Evolutionary conservation across 805 yeast species (phyloP).

Genomic region (Wickerhamomyces xylosicus): DNA sequence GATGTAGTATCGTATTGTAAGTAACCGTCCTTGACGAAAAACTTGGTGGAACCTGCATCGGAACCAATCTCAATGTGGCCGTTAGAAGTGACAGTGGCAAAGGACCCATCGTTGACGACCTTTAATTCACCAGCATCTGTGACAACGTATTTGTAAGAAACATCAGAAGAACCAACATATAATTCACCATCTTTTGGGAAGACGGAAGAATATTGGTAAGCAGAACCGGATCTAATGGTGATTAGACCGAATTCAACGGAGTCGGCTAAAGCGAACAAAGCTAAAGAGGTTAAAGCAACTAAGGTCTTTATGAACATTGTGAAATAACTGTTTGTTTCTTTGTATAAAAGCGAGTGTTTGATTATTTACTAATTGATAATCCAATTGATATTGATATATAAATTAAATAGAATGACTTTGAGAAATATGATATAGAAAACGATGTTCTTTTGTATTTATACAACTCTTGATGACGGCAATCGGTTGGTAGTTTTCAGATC

Average conservation of each 20-base stretch:
- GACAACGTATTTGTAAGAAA: slow-evolving; percentile 12
- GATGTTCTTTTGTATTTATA: no score
- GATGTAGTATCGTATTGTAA: slow-evolving; percentile 24
- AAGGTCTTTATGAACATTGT: slow-evolving; percentile 9
- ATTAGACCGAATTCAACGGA: slow-evolving; percentile 26
- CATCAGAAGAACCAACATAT: slow-evolving; percentile 10
- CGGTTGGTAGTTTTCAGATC: no score
- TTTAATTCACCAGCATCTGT: slow-evolving; percentile 24
- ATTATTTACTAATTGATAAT: not conserved
- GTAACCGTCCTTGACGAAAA: slow-evolving; percentile 27
- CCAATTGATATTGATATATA: not conserved
- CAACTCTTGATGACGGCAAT: no score
- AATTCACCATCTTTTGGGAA: slow-evolving; percentile 11
- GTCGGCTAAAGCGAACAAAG: slow-evolving; percentile 24
- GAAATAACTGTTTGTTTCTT: not conserved
- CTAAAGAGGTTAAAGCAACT: slow-evolving; percentile 17
- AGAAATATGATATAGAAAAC: no score
- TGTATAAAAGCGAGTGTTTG: no score
- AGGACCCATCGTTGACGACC: slow-evolving; percentile 18
- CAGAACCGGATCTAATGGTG: slow-evolving; percentile 26
- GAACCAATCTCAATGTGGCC: slow-evolving; percentile 18
- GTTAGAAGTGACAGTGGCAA: slow-evolving; percentile 17
- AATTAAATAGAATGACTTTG: no score
- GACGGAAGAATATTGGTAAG: slow-evolving; percentile 22
- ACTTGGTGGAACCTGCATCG: slow-evolving; percentile 25